These are phyloP conservation scores for Porodaedalea pini DNA, from an alignment of 1,284 basidiomycete species.

Conservation along the genomic window DNA sequence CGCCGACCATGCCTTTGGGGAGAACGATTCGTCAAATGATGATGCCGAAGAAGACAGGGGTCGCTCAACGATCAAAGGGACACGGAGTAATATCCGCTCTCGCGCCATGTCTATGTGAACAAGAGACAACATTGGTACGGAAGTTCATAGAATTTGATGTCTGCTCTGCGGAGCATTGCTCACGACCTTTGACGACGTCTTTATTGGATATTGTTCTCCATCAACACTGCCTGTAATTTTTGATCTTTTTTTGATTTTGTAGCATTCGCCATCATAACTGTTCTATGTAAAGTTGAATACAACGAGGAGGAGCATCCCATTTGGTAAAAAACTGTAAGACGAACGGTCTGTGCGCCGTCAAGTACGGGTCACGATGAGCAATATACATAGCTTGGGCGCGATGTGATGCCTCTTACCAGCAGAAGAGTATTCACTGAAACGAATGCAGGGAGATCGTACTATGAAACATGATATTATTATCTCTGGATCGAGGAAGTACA, in stretches of 20 bases:
- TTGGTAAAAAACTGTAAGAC: too few relatives aligned
- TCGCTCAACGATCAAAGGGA: constrained; percentile 55
- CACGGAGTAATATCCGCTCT: constrained; percentile 57
- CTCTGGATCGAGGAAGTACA: too few relatives aligned
- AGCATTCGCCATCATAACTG: neutral
- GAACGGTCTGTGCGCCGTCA: neutral
- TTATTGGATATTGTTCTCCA: neutral
- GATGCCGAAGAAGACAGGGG: constrained; percentile 52
- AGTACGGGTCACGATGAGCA: neutral
- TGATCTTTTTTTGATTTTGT: neutral
- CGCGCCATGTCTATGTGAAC: constrained; percentile 75
- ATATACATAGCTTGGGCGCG: too few relatives aligned
- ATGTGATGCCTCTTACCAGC: too few relatives aligned
- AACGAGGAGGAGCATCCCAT: too few relatives aligned
- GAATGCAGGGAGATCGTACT: too few relatives aligned
- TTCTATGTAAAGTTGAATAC: too few relatives aligned
- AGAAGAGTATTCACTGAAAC: too few relatives aligned
- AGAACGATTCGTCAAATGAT: constrained; percentile 47
- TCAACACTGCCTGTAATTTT: neutral
- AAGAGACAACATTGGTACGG: neutral
- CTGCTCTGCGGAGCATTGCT: neutral
- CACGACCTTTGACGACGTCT: constrained; percentile 7
- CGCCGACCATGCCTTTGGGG: constrained; percentile 68
- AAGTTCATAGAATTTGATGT: constrained; percentile 5
- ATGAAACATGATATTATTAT: too few relatives aligned